Base-by-base conservation (phyloP, 2,329 filamentous ascomycete species). In the Apiospora malaysiana region DNA sequence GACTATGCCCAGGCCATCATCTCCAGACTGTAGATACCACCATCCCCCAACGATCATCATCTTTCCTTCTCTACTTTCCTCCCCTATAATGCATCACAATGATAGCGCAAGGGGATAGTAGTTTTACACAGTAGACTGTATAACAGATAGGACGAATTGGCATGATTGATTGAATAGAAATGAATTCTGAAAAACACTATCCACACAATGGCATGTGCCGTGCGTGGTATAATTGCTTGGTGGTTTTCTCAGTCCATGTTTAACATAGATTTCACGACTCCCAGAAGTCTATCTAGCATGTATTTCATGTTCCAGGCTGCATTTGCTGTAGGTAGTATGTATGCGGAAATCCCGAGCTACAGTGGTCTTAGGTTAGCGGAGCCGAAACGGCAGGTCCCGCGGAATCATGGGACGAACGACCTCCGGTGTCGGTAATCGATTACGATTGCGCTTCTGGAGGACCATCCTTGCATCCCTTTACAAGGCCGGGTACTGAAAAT, bases 1-100 rank as follows among this genome's bases (percentile, higher is more conserved):
- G 94, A 99, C 87, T 99, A 97, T 83, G 94, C 96, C 71, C 89
- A 88, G 72, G 95, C 96, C 77, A 98, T 99, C 81, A 98, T 98
- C 83, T 81, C 82, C 76, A 90, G 86, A 83, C 83, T 90, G 84
- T 90, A 59, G 40, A 69, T 65, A 65, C 51, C 68, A 45, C 23
- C 32, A 63, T 45, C 51, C 23, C 42, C 27, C n/a, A n/a, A n/a
- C 65, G 65, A 23, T 67, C 65, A 45, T 43, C 43, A 40, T 23
- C 65, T 32, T 67, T 56, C 46, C 67, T 49, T 37, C 46, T 68
- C 67, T 69, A 70, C 71, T 68, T 51, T 67, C 45, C 67, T 75
- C 69, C 71, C 71, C 72, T 71, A 72, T 76, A 74, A 73, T 72
- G 75, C 75, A 75, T 75, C 71, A 70, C 70, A 71, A 70, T 72